Evolutionary conservation across 129 eudicot species (phyloP).

Genomic region (Helianthus tuberosus): DNA sequence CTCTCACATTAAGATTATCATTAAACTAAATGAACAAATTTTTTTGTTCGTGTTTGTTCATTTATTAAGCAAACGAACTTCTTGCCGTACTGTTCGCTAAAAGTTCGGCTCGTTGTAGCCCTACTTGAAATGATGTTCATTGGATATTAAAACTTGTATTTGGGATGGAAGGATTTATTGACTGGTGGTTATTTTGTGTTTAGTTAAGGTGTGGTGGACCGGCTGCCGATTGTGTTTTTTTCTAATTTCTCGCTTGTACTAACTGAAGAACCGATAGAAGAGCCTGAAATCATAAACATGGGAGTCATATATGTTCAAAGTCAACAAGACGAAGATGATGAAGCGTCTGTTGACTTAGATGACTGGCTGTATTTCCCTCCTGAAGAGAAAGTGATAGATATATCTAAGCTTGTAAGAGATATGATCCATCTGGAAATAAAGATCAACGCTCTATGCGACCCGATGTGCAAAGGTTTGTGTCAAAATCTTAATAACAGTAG

Average conservation of each 20-base stretch:
- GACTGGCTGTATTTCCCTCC: constrained; percentile 83
- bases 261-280: constrained; percentile 79
- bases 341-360: constrained; percentile 59
- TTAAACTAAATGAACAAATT: no score
- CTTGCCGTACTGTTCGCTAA: no score
- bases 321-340: constrained; percentile 54
- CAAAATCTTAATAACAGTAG: constrained; percentile 59
- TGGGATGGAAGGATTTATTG: background rate
- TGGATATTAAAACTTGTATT: background rate
- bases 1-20: constrained; percentile 36
- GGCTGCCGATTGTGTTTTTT: constrained; percentile 71
- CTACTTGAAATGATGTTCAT: no score
- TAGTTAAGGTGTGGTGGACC: constrained; percentile 78
- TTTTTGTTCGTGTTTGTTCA: no score
- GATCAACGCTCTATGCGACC: constrained; percentile 61
- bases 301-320: constrained; percentile 65
- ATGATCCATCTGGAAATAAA: constrained; percentile 82
- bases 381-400: constrained; percentile 68
- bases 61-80: no score
- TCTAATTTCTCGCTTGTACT: constrained; percentile 72
- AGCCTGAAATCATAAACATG: constrained; percentile 71
- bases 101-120: no score
- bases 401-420: constrained; percentile 87
- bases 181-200: background rate
- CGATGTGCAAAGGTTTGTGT: constrained; percentile 79